Percentiles rank a stretch among this genome's conserved stretches.
Conservation (phyloP, 2,329 filamentous ascomycete genomes). For the Aspergillus pseudonomiae region DNA sequence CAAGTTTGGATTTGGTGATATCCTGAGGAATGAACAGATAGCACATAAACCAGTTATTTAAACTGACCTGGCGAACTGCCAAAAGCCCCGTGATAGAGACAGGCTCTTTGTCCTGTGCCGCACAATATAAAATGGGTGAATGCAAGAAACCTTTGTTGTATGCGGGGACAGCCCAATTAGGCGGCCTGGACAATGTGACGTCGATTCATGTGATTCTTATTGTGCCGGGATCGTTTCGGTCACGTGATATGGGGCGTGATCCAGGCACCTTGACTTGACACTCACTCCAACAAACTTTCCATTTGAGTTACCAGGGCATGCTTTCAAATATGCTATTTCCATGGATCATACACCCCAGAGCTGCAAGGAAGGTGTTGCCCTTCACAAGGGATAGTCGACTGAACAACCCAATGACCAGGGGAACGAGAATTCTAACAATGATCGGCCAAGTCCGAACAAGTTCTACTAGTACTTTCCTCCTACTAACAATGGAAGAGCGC, state of each 20-base stretch:
- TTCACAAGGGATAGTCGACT: neutral
- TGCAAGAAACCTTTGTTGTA: slow-evolving; percentile 7
- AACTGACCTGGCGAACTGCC: neutral
- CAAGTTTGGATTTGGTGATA: neutral
- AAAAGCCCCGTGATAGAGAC: neutral
- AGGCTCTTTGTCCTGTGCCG: neutral
- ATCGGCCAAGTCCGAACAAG: neutral
- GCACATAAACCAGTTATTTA: neutral
- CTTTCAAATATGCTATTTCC: neutral
- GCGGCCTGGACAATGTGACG: neutral
- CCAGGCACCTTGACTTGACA: neutral
- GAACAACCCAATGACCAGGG: neutral
- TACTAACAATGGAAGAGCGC: neutral
- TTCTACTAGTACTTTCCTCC: too few relatives aligned
- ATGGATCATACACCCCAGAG: neutral
- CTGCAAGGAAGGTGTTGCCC: neutral
- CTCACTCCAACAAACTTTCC: neutral
- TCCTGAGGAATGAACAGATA: neutral
- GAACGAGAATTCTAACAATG: neutral
- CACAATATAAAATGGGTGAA: neutral
- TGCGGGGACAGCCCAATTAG: slow-evolving; percentile 9
- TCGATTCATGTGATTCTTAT: slow-evolving; percentile 1
- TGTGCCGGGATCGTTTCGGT: neutral
- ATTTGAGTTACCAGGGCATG: neutral
- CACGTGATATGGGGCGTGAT: neutral